phyloP scores from a whole-genome alignment of 1,284 basidiomycete species.

The Schizophyllum commune region DNA sequence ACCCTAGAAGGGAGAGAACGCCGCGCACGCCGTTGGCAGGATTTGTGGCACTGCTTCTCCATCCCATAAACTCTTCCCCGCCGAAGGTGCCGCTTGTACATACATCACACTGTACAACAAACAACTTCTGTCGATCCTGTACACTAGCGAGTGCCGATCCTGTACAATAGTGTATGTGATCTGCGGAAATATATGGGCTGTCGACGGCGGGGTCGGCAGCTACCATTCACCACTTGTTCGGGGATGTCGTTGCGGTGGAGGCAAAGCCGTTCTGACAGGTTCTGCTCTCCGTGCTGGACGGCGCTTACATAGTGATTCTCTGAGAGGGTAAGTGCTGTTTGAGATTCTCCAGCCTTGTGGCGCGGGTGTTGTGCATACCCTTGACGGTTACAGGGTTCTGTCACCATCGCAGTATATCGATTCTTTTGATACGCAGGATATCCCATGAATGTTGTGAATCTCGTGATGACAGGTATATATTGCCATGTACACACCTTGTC shows the following conservation, averaged over 20 bases:
- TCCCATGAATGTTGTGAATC: no score
- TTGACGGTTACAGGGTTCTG: no score
- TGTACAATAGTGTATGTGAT: background rate
- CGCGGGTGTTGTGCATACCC: no score
- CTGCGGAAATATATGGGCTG: background rate
- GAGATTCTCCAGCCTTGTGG: no score
- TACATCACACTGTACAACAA: background rate
- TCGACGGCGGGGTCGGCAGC: background rate
- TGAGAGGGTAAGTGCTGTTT: no score
- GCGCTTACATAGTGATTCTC: no score
- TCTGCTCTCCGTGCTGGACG: background rate
- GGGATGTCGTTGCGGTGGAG: background rate
- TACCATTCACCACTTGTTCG: background rate
- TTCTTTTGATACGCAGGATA: no score
- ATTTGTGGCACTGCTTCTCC: no score
- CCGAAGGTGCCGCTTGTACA: conserved; percentile 28
- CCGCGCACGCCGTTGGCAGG: background rate
- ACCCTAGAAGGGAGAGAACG: background rate
- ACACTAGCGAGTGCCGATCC: background rate
- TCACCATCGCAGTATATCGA: no score
- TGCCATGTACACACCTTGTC: no score
- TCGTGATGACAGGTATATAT: no score
- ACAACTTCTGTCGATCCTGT: background rate
- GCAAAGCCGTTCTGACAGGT: background rate
- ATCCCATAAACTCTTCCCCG: background rate